A percentile compares a stretch with the other conserved stretches of the same genome.
phyloP scores from a whole-genome alignment of 768 basidiomycete genomes.

The Rhodotorula graminis region DNA sequence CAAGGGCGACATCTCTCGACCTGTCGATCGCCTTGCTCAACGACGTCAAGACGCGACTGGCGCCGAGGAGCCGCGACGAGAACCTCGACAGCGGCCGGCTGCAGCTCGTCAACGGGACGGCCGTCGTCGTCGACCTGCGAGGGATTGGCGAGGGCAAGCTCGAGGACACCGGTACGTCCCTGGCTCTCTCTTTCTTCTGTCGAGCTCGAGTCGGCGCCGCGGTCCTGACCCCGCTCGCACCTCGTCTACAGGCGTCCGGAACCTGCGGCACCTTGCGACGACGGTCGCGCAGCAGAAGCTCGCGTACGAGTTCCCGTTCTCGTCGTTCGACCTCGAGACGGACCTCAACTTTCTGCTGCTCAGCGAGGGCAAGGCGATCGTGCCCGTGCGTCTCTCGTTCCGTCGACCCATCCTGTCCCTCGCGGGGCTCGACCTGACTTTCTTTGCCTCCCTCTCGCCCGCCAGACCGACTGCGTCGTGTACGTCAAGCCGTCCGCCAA shows the following conservation, averaged over 20 bases:
- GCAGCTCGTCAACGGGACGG: conserved; percentile 40
- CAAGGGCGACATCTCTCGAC: conserved; percentile 32
- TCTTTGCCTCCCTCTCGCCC: neutral
- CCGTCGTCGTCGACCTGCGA: conserved; percentile 39
- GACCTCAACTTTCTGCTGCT: conserved; percentile 42
- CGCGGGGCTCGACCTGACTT: too few relatives aligned
- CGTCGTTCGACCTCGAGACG: conserved; percentile 42
- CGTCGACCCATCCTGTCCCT: too few relatives aligned
- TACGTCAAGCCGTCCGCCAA: conserved; percentile 27
- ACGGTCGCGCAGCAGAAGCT: conserved; percentile 43
- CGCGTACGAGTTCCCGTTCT: conserved; percentile 44
- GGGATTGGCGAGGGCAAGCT: conserved; percentile 43
- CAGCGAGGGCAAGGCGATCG: conserved; percentile 42
- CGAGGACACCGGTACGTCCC: conserved; percentile 38
- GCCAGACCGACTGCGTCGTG: conserved; percentile 41
- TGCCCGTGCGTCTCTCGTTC: conserved; percentile 35
- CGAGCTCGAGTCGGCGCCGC: too few relatives aligned
- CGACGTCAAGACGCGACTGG: conserved; percentile 19
- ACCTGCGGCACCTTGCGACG: conserved; percentile 41
- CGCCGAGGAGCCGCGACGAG: conserved; percentile 39
- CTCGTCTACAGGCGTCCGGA: conserved; percentile 38
- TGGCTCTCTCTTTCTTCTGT: accelerated
- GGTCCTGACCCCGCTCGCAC: neutral
- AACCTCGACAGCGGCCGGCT: conserved; percentile 40
- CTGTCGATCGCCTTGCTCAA: conserved; percentile 42